These are phyloP conservation scores for Pecoramyces ruminantium DNA, from an alignment of 192 early-diverging fungal species.

Conservation along the genomic window DNA sequence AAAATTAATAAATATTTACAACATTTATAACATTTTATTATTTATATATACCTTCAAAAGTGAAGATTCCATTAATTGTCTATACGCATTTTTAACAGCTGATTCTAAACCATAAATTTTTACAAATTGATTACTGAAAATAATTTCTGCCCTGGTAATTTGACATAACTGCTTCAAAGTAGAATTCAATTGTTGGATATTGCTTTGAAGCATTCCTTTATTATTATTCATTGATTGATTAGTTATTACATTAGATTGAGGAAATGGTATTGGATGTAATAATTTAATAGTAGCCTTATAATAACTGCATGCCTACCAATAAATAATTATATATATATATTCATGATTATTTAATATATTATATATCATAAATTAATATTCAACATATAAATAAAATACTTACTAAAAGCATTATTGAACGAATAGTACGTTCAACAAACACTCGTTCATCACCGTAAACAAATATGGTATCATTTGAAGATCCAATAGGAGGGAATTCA, in stretches of 20 bases:
- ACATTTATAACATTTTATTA: not conserved
- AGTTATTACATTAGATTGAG: conserved; percentile 11
- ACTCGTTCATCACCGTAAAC: conserved; percentile 50
- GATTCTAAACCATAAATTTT: conserved; percentile 51
- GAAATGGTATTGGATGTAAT: not conserved
- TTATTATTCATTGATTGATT: conserved; percentile 10
- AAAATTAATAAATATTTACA: not conserved
- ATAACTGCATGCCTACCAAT: not conserved
- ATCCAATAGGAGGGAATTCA: conserved; percentile 43
- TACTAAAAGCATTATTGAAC: conserved; percentile 55
- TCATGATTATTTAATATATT: too few species aligned
- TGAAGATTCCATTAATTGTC: conserved; percentile 27
- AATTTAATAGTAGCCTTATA: not conserved
- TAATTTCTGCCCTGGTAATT: conserved; percentile 41
- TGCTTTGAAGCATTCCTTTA: conserved; percentile 7
- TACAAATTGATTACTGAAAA: conserved; percentile 33
- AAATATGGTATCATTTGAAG: conserved; percentile 20
- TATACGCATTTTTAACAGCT: conserved; percentile 40
- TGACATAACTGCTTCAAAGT: conserved; percentile 22
- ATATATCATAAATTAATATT: too few species aligned
- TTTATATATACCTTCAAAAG: conserved; percentile 14
- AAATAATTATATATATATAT: too few species aligned
- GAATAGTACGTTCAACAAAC: conserved; percentile 52
- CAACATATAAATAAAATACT: not conserved
- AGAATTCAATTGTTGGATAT: conserved; percentile 14